Conservation (phyloP, 352 stramenopile genomes). For the Pythium inflatum region DNA sequence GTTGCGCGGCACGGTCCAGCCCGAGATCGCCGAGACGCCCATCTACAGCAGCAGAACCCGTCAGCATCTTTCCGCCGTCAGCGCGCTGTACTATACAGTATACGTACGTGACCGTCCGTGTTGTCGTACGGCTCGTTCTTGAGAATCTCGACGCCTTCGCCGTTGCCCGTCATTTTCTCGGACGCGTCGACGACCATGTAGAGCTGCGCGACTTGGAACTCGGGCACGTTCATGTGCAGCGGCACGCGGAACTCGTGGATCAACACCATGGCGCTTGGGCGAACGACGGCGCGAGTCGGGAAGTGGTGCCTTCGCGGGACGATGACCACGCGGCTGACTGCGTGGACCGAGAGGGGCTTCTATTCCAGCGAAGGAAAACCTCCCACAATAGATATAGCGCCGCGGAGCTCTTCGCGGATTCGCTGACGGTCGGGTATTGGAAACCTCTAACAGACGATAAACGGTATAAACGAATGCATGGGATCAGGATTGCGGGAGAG, state of each 20-base stretch:
- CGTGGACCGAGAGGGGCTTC: neutral
- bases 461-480: neutral
- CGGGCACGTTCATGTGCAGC: conserved; percentile 84
- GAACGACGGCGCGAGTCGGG: conserved; percentile 15
- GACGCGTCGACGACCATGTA: conserved; percentile 89
- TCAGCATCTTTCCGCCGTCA: neutral
- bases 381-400: neutral
- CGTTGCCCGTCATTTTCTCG: conserved; percentile 83
- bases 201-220: conserved; percentile 86
- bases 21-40: conserved; percentile 74
- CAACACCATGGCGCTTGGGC: conserved; percentile 53
- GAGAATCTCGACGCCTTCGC: conserved; percentile 86
- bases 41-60: conserved; percentile 51
- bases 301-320: conserved; percentile 3
- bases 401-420: no score
- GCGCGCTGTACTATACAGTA: neutral
- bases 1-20: conserved; percentile 71
- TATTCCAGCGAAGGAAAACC: conserved; percentile 10
- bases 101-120: conserved; percentile 64
- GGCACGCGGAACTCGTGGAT: conserved; percentile 89
- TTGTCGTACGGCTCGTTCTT: conserved; percentile 90
- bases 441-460: no score
- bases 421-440: no score
- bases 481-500: conserved; percentile 5
- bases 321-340: conserved; percentile 14